Percentiles rank a stretch among this genome's conserved stretches.
These are phyloP conservation scores for Naganishia onofrii DNA, from an alignment of 768 basidiomycete species.

Conservation along the genomic window DNA sequence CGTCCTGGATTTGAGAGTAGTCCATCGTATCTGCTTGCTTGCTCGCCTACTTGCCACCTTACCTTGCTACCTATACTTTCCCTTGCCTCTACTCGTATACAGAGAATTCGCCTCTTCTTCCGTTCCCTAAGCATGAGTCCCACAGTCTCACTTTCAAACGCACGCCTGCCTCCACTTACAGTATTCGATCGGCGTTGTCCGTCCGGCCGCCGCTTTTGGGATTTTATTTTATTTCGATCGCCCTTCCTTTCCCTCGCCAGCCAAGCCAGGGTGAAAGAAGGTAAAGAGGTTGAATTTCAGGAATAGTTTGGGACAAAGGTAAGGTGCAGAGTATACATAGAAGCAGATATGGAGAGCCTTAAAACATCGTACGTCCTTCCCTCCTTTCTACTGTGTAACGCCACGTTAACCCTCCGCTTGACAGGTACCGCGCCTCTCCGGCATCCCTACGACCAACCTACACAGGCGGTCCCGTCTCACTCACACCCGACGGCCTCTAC, in stretches of 20 bases:
- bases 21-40: not conserved
- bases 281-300: too few species aligned
- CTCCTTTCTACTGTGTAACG: not conserved
- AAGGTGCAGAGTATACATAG: too few species aligned
- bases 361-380: not conserved
- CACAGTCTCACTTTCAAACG: constrained; percentile 6
- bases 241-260: too few species aligned
- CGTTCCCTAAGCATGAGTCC: too few species aligned
- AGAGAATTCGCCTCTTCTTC: not conserved
- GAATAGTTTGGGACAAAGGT: too few species aligned
- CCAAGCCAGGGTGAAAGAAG: too few species aligned
- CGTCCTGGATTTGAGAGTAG: constrained; percentile 35
- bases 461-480: constrained; percentile 79
- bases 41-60: not conserved
- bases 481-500: constrained; percentile 72
- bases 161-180: not conserved
- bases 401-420: not conserved
- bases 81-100: too few species aligned
- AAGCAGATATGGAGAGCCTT: not conserved
- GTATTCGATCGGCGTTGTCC: not conserved
- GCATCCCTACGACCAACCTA: constrained; percentile 64
- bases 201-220: not conserved
- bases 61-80: too few species aligned
- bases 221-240: constrained; percentile 4
- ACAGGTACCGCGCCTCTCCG: constrained; percentile 46